phyloP scores from a whole-genome alignment of 2,329 filamentous ascomycete species.

The Mariannaea elegans region DNA sequence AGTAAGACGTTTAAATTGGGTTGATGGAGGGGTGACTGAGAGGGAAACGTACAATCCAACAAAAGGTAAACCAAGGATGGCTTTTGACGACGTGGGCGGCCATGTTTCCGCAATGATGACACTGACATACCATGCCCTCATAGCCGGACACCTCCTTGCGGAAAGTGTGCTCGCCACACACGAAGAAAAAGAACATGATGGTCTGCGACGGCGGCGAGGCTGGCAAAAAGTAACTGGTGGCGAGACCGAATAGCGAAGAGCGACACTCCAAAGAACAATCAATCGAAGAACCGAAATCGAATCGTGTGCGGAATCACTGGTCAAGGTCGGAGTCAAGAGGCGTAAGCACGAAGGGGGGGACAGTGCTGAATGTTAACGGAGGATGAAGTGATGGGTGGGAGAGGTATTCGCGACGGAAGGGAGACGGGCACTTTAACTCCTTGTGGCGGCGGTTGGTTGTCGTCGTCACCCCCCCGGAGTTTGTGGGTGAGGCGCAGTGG shows the following conservation, averaged over 20 bases:
- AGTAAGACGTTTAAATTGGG: background rate
- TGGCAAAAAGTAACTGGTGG: slow-evolving; percentile 1
- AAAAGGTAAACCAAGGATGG: slow-evolving; percentile 81
- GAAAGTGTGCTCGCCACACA: slow-evolving; percentile 70
- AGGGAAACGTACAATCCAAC: slow-evolving; percentile 68
- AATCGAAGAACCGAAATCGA: background rate
- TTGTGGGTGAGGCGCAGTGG: slow-evolving; percentile 19
- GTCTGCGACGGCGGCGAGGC: slow-evolving; percentile 5
- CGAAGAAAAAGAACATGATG: slow-evolving; percentile 69
- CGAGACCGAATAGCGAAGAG: background rate
- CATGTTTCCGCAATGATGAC: slow-evolving; percentile 74
- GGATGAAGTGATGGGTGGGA: too few relatives aligned
- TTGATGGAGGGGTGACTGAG: background rate
- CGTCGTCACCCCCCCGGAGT: slow-evolving; percentile 14
- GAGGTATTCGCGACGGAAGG: slow-evolving; percentile 6
- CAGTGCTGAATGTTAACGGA: slow-evolving; percentile 19
- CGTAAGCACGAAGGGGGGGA: background rate
- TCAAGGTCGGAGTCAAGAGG: background rate
- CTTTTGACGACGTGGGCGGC: slow-evolving; percentile 68
- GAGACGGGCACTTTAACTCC: background rate
- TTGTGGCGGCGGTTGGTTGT: background rate
- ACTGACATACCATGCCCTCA: slow-evolving; percentile 68
- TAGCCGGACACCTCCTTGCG: slow-evolving; percentile 68
- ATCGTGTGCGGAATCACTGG: background rate
- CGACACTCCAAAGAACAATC: background rate